These are phyloP conservation scores for Rosellinia necatrix DNA, from an alignment of 2,329 filamentous ascomycete genomes.

Conservation along the genomic window DNA sequence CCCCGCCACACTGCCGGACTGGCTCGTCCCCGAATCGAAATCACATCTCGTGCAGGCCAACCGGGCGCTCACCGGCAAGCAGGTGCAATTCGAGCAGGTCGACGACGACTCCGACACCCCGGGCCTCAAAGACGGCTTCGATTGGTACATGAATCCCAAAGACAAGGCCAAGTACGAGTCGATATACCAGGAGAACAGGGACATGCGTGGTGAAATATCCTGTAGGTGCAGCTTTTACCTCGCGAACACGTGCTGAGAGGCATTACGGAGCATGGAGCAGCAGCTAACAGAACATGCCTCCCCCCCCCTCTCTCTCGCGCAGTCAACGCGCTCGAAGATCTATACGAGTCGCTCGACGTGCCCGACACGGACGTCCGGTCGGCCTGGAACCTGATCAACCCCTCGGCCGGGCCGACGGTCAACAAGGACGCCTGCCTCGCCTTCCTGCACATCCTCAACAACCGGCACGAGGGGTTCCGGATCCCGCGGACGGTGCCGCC, in stretches of 20 bases:
- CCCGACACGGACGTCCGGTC: constrained; percentile 81
- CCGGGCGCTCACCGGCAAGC: constrained; percentile 77
- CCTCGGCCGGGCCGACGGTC: constrained; percentile 78
- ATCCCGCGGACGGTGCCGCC: constrained; percentile 91
- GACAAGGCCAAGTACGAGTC: constrained; percentile 96
- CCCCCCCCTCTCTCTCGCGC: constrained; percentile 18
- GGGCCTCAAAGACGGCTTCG: constrained; percentile 93
- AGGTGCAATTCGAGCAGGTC: constrained; percentile 82
- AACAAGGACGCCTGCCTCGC: constrained; percentile 94
- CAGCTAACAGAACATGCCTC: too few species aligned
- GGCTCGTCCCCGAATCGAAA: constrained; percentile 96
- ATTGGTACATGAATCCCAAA: constrained; percentile 96
- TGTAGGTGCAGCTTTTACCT: constrained; percentile 56
- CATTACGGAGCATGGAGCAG: too few species aligned
- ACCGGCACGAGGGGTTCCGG: constrained; percentile 91
- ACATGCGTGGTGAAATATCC: constrained; percentile 81
- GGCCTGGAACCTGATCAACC: constrained; percentile 97
- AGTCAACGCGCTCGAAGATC: constrained; percentile 78
- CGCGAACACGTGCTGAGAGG: too few species aligned
- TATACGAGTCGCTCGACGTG: constrained; percentile 81
- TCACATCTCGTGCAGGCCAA: constrained; percentile 85
- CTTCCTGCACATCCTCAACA: constrained; percentile 95
- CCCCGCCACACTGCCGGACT: constrained; percentile 84
- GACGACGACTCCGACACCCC: constrained; percentile 81
- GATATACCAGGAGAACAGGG: constrained; percentile 92